Evolutionary conservation across 768 basidiomycete species (phyloP), one percentile per base, ranked within the genome.

Genomic region (Lentinus tigrinus): DNA sequence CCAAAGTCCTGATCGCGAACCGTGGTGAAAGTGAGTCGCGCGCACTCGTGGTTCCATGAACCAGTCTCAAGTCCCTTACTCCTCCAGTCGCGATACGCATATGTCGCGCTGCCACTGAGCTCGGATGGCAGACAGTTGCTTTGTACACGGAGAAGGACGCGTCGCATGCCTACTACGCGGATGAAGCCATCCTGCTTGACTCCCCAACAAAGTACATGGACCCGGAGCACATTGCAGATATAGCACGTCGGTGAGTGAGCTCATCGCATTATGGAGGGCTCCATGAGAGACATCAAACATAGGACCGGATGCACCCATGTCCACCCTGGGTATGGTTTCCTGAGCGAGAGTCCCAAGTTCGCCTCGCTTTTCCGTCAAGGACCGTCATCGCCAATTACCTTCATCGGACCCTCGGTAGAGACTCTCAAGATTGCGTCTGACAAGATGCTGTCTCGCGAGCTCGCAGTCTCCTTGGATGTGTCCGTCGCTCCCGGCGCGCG

Each of bases 11-110:
- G 47, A 65, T 75, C 42, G 72, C 70, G 17, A 75, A 75, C 47
- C 65, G 74, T 0, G 74, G 74, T 27, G 74, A 75, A 65, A 74
- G 62, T 63, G 39, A 71, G 77, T 73, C 11, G 2, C 1, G 2
- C 1, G 3, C 23, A 4, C 11, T 23, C 23, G 9, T 21, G n/a
- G 6, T 8, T 21, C 21, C 11, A 38, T 34, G 7, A n/a, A 36
- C 7, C 31, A 31, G 31, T 6, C 11, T 24, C 27, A 48, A 52
- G 17, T 9, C 24, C 26, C 38, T 44, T 5, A 26, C 43, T n/a
- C 17, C 23, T 31, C 8, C 24, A 63, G 62, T 75, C 37, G 73
- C 73, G 1, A 57, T 70, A 26, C 67, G 74, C 2, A 69, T 73
- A 56, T 59, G 70, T 37, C 68, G 66, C 13, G 61, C 71, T n/a